These are phyloP conservation scores for Sphaerostilbella broomeana DNA, from an alignment of 2,329 filamentous ascomycete species.

Conservation along the genomic window DNA sequence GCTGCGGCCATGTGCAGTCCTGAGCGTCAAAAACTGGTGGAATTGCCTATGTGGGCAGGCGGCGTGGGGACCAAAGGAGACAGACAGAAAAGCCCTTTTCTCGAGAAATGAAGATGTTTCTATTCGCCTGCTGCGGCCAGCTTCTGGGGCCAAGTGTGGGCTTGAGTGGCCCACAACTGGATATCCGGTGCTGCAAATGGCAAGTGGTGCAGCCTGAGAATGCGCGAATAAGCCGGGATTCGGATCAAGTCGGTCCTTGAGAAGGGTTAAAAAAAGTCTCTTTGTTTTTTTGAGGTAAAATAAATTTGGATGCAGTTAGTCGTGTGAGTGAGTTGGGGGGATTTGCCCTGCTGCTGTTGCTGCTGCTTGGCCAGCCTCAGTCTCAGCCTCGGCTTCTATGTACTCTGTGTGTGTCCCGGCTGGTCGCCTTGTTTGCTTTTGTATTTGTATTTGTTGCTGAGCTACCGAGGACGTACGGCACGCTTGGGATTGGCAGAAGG, in stretches of 20 bases:
- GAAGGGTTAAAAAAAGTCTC: background rate
- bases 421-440: too few relatives aligned
- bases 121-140: conserved; percentile 5
- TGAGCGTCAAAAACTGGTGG: too few relatives aligned
- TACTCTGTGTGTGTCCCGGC: too few relatives aligned
- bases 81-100: background rate
- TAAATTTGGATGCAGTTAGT: too few relatives aligned
- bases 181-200: conserved; percentile 4
- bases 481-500: too few relatives aligned
- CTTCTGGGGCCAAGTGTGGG: too few relatives aligned
- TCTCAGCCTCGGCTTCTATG: too few relatives aligned
- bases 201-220: conserved; percentile 6
- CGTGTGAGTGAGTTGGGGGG: too few relatives aligned
- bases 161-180: conserved; percentile 9
- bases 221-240: conserved; percentile 14
- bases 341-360: too few relatives aligned
- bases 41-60: conserved; percentile 1
- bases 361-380: too few relatives aligned
- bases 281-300: background rate
- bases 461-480: too few relatives aligned
- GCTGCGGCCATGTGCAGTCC: too few relatives aligned
- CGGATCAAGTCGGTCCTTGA: conserved; percentile 10
- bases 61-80: background rate
- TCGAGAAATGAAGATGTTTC: conserved; percentile 1
- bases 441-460: background rate